Conservation (phyloP, 2,329 filamentous ascomycete genomes). For the Exophiala alcalophila region DNA sequence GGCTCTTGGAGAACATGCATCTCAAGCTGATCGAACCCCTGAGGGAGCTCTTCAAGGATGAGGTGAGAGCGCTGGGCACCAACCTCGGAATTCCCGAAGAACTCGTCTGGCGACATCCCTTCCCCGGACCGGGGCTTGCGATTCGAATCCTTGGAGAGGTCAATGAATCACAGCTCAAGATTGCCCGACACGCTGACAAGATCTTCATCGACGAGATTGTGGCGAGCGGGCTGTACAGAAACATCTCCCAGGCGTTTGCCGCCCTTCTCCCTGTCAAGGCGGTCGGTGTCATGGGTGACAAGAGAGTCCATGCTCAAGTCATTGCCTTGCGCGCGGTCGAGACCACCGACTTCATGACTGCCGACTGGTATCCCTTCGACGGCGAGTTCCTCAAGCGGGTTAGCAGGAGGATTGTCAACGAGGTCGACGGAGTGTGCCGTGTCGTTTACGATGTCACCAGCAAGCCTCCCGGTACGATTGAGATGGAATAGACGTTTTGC, state of each 20-base stretch:
- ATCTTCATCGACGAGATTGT: conserved; percentile 48
- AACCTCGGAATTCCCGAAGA: conserved; percentile 68
- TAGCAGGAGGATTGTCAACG: conserved; percentile 67
- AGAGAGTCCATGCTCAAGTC: conserved; percentile 63
- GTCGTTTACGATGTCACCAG: conserved; percentile 60
- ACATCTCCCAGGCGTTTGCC: conserved; percentile 69
- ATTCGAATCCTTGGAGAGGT: conserved; percentile 83
- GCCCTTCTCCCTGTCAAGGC: conserved; percentile 64
- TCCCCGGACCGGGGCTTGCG: conserved; percentile 72
- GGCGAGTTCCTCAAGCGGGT: conserved; percentile 64
- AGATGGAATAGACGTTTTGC: conserved; percentile 68
- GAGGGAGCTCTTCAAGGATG: conserved; percentile 78
- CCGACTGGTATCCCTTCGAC: conserved; percentile 65
- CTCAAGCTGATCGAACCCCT: conserved; percentile 67
- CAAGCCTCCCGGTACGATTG: conserved; percentile 70
- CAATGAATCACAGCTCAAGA: conserved; percentile 72
- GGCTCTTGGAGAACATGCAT: conserved; percentile 60
- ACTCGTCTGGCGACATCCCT: conserved; percentile 76
- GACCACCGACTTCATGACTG: conserved; percentile 71
- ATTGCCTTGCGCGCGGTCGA: conserved; percentile 61
- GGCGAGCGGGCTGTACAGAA: conserved; percentile 45
- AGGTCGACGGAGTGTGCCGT: conserved; percentile 68
- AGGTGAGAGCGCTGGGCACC: conserved; percentile 68
- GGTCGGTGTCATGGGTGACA: conserved; percentile 68
- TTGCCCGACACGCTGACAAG: conserved; percentile 54